These are phyloP conservation scores for Auricularia auricula-judae DNA, from an alignment of 768 basidiomycete species.

Conservation along the genomic window DNA sequence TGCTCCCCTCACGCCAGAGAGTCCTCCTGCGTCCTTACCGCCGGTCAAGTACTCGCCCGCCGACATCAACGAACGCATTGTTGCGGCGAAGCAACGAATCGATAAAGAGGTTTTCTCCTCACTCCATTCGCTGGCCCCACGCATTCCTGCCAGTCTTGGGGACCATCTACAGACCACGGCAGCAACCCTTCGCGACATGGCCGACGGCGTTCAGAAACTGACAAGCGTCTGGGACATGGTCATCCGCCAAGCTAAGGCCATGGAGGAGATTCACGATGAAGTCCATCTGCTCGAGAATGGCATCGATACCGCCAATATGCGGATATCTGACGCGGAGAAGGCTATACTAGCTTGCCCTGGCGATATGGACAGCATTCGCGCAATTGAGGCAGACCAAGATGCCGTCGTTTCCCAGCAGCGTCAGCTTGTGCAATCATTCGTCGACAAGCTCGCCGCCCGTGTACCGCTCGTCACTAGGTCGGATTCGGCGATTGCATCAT, in stretches of 20 bases:
- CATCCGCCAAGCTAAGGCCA: slow-evolving; percentile 43
- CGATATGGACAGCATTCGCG: slow-evolving; percentile 14
- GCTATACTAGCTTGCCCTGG: slow-evolving; percentile 28
- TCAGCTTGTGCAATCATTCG: slow-evolving; percentile 33
- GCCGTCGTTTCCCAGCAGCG: slow-evolving; percentile 25
- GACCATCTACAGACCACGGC: neutral
- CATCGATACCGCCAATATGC: slow-evolving; percentile 48
- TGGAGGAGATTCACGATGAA: slow-evolving; percentile 49
- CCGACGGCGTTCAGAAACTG: neutral
- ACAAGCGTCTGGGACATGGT: slow-evolving; percentile 37
- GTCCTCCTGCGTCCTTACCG: neutral
- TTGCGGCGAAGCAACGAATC: neutral
- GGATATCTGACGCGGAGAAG: slow-evolving; percentile 33
- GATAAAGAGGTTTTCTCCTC: neutral
- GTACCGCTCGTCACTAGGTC: slow-evolving; percentile 44
- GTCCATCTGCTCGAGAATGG: slow-evolving; percentile 45
- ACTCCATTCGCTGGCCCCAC: neutral
- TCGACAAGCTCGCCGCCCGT: slow-evolving; percentile 35
- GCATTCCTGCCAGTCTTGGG: neutral
- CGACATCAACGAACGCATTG: neutral
- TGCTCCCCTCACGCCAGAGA: neutral
- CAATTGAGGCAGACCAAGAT: slow-evolving; percentile 22
- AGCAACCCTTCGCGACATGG: slow-evolving; percentile 2
- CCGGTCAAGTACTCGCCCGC: neutral
- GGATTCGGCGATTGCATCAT: slow-evolving; percentile 12